These are phyloP conservation scores for Cenchrus americanus DNA, from an alignment of 176 grass and related monocot genomes.

Conservation along the genomic window DNA sequence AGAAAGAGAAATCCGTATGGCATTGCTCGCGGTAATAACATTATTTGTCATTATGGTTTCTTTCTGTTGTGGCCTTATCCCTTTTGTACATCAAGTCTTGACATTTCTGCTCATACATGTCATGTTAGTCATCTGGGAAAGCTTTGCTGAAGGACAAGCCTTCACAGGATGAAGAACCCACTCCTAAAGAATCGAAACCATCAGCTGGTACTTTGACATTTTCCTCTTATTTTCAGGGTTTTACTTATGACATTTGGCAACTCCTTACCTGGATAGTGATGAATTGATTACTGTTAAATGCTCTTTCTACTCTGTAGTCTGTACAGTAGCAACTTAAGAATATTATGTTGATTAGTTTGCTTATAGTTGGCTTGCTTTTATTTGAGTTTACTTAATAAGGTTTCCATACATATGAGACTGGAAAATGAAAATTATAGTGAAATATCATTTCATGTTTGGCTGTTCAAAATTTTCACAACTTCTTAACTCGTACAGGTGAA, in stretches of 20 bases:
- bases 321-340: not conserved
- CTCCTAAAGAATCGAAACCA: slow-evolving; percentile 52
- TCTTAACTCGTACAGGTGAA: slow-evolving; percentile 59
- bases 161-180: slow-evolving; percentile 47
- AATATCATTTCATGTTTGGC: not conserved
- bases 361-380: slow-evolving; percentile 1
- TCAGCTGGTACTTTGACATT: slow-evolving; percentile 51
- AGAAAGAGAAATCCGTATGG: slow-evolving; percentile 93
- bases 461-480: not conserved
- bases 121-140: slow-evolving; percentile 80
- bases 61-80: slow-evolving; percentile 15
- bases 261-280: not conserved
- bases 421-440: slow-evolving; percentile 9
- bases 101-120: slow-evolving; percentile 11
- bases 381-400: slow-evolving; percentile 3
- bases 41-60: slow-evolving; percentile 15
- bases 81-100: slow-evolving; percentile 24
- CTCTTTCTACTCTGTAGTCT: not conserved
- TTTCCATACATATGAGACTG: not conserved
- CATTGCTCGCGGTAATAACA: slow-evolving; percentile 83
- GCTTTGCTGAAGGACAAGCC: slow-evolving; percentile 77
- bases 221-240: slow-evolving; percentile 35
- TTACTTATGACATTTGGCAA: not conserved
- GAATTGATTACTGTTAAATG: not conserved
- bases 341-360: not conserved